Evolutionary conservation across 2,329 filamentous ascomycete species (phyloP), one percentile per base, ranked within the genome.

Genomic region (Microascus cirrosus): DNA sequence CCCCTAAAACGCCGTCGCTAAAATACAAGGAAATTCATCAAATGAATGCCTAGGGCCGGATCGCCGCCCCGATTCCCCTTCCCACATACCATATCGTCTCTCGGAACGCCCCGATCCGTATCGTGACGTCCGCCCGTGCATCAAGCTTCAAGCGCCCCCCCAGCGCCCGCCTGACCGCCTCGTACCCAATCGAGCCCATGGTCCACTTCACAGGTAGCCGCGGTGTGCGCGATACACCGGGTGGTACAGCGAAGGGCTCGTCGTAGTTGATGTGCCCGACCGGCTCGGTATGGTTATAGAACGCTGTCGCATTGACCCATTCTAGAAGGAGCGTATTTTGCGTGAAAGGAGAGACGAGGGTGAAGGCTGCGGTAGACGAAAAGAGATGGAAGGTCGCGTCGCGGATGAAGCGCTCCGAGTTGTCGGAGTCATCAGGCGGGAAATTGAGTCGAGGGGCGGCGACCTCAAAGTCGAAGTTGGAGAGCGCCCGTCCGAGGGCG

Each of bases 371-470:
- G 0, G 90, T 91, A 0, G 90, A 95, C 18, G 89, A 88, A 61
- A 94, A 79, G 56, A 97, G 72, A 72, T 97, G 91, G 71, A 99
- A 85, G 7, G 86, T 93, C 12, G 92, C 89, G 64, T 90, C 85
- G 67, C 87, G 82, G 64, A 99, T 90, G 69, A 97, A 96, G 62
- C 84, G 83, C 12, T 74, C 71, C 20, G 68, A 67, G 34, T 68
- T 66, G 10, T 68, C 66, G 13, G 68, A 67, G 24, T 70, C 71
- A 67, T 72, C 64, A 3, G 78, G 77, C 18, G 84, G 86, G 1
- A 83, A 70, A 1, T 75, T 74, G 50, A 96, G 72, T 20, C 76
- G 80, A 0, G 93, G 92, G 0, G 90, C 81, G 2, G 84, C 80
- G 22, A 96, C 72, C 1, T 86, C 86, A 56, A 95, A 72, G 56